Base-by-base conservation (phyloP, 1,139 yeast genomes). In the Nakaseomyces uthaithaninus region DNA sequence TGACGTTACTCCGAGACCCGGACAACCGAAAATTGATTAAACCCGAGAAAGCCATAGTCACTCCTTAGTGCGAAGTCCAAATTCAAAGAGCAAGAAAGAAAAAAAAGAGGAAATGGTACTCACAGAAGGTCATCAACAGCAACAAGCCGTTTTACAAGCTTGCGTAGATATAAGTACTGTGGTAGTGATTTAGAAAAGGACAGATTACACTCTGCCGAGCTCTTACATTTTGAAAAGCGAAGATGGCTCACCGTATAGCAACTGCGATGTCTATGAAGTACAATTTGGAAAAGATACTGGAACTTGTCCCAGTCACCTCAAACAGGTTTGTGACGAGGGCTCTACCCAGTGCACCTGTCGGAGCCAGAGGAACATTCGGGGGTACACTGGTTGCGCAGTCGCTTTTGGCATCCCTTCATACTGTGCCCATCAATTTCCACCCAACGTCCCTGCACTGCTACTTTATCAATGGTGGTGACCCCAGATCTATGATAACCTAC, bases 371-470 rank as follows among this genome's bases (percentile, higher is more conserved):
- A 1, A 77, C 82, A 2, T 83, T 80, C 63, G 94, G 94, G 1
- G 94, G 94, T 2, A 77, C 81, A 30, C 68, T 80, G 42, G 77
- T 82, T 34, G 84, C 86, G 1, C 94, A 83, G 55, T 66, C 89
- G 1, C 61, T 82, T 7, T 60, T 75, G 46, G 89, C 87, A 1
- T 82, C 84, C 2, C 65, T 78, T 28, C 72, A 65, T 36, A 69
- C 74, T 1, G 64, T 64, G 4, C 65, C 66, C 2, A 59, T 51
- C 3, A 50, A 57, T 35, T 74, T 71, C 57, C 60, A 61, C 28
- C 77, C 77, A 7, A 67, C 69, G 33, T 71, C 77, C 3, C 47
- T 73, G 38, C 79, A 74, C 48, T 70, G 75, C 33, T 72, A 71
- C 51, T 75, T 74, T 49, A 46, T 75, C 10, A 54, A 59, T 16